These are phyloP conservation scores for Penicillium sp. DNA, from an alignment of 2,329 filamentous ascomycete species.

Conservation along the genomic window DNA sequence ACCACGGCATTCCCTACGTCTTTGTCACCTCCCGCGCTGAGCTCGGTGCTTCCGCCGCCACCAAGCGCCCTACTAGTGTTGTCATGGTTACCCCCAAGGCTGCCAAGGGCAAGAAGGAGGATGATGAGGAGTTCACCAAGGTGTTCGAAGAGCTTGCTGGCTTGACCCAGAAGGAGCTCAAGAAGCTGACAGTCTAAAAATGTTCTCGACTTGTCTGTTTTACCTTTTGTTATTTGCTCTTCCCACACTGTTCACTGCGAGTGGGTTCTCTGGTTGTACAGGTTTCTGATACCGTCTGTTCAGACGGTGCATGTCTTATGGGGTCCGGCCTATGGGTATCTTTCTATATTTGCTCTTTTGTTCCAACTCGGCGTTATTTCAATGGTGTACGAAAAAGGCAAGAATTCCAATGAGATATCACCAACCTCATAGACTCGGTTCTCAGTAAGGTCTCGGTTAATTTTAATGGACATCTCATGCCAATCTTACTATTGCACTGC, in stretches of 20 bases:
- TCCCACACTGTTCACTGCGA: conserved; percentile 24
- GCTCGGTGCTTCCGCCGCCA: conserved; percentile 87
- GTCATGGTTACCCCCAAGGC: conserved; percentile 70
- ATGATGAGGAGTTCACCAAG: conserved; percentile 51
- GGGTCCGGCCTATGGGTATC: conserved; percentile 39
- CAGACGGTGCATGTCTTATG: conserved; percentile 40
- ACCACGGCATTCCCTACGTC: conserved; percentile 95
- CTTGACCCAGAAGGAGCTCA: conserved; percentile 57
- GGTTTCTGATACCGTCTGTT: conserved; percentile 37
- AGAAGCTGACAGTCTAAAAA: conserved; percentile 54
- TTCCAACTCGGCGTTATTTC: conserved; percentile 40
- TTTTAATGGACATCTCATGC: not conserved
- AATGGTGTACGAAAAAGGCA: conserved; percentile 43
- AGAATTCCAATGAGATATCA: conserved; percentile 30
- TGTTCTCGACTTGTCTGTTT: conserved; percentile 19
- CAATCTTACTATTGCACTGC: not conserved
- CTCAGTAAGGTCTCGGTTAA: not conserved
- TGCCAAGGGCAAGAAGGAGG: conserved; percentile 52
- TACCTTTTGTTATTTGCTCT: conserved; percentile 20
- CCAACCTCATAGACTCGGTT: conserved; percentile 14
- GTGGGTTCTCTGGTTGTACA: conserved; percentile 39
- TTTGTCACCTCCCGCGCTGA: conserved; percentile 91
- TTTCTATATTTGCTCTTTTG: conserved; percentile 34
- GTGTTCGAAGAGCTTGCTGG: conserved; percentile 58
- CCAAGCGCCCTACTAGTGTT: conserved; percentile 93